Evolutionary conservation across 73 alveolate species (phyloP).

Genomic region (Uronychia setigera): DNA sequence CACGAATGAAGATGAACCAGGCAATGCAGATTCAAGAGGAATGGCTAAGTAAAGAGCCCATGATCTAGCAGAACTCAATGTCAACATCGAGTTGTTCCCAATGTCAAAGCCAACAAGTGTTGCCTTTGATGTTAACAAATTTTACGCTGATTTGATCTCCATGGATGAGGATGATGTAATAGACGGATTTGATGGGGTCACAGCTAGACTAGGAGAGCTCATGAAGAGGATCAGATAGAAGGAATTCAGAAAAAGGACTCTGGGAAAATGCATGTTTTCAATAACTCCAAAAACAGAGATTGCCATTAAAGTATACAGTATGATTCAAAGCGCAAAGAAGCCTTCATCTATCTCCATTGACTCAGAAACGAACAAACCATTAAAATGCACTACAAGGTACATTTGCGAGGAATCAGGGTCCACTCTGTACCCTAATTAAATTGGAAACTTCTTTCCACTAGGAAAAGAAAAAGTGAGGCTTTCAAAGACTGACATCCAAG

Average conservation of each 20-base stretch:
- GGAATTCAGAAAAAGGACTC: slow-evolving; percentile 89
- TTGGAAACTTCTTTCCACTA: slow-evolving; percentile 87
- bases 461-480: slow-evolving; percentile 93
- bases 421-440: slow-evolving; percentile 89
- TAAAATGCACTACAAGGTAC: slow-evolving; percentile 76
- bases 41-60: slow-evolving; percentile 88
- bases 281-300: slow-evolving; percentile 83
- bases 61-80: slow-evolving; percentile 88
- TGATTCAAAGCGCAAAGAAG: slow-evolving; percentile 80
- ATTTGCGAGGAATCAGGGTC: slow-evolving; percentile 95
- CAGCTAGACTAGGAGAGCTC: slow-evolving; percentile 74
- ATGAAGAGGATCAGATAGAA: slow-evolving; percentile 85
- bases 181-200: slow-evolving; percentile 43
- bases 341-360: slow-evolving; percentile 89
- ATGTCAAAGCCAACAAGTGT: slow-evolving; percentile 62
- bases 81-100: slow-evolving; percentile 95
- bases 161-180: slow-evolving; percentile 87
- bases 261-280: slow-evolving; percentile 82
- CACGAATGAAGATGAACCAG: slow-evolving; percentile 97
- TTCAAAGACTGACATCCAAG: slow-evolving; percentile 86
- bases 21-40: slow-evolving; percentile 47
- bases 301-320: slow-evolving; percentile 88
- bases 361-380: slow-evolving; percentile 85
- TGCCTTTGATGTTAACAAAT: slow-evolving; percentile 87
- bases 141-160: slow-evolving; percentile 87